These are phyloP conservation scores for Salix koriyanagi DNA, from an alignment of 345 rosid species.

Conservation along the genomic window DNA sequence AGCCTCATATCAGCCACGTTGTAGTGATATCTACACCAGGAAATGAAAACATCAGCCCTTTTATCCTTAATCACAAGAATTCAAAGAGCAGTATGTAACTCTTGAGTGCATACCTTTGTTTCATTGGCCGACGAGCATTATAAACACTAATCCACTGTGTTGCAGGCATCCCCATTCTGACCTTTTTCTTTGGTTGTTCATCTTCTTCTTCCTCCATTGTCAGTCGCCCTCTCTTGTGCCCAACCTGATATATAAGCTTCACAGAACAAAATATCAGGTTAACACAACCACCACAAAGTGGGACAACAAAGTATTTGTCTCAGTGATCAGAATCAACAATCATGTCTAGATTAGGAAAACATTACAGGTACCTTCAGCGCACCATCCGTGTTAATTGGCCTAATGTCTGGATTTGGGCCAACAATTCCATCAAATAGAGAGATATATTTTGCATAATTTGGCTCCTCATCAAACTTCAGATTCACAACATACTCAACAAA, in stretches of 20 bases:
- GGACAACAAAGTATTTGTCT: neutral
- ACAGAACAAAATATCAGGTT: constrained; percentile 25
- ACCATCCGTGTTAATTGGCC: constrained; percentile 96
- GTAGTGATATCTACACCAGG: constrained; percentile 74
- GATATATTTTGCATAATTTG: constrained; percentile 83
- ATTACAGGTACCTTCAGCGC: constrained; percentile 72
- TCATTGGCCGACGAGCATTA: constrained; percentile 96
- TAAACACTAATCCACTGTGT: constrained; percentile 96
- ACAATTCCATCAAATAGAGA: constrained; percentile 91
- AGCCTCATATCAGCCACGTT: constrained; percentile 81
- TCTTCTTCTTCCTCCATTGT: constrained; percentile 87
- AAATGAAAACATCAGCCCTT: constrained; percentile 14
- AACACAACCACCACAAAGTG: constrained; percentile 1
- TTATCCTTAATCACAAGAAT: neutral
- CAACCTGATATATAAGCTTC: constrained; percentile 90
- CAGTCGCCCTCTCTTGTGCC: constrained; percentile 89
- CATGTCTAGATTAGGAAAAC: neutral
- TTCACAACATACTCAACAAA: constrained; percentile 92
- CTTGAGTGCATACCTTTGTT: constrained; percentile 57
- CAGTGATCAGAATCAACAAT: constrained; percentile 3
- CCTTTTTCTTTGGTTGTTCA: constrained; percentile 89
- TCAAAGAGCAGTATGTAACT: constrained; percentile 11
- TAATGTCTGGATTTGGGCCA: constrained; percentile 86
- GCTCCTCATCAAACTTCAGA: constrained; percentile 94
- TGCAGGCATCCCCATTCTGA: constrained; percentile 98